Evolutionary conservation across 768 basidiomycete species (phyloP).

Genomic region (Suillus americanus): DNA sequence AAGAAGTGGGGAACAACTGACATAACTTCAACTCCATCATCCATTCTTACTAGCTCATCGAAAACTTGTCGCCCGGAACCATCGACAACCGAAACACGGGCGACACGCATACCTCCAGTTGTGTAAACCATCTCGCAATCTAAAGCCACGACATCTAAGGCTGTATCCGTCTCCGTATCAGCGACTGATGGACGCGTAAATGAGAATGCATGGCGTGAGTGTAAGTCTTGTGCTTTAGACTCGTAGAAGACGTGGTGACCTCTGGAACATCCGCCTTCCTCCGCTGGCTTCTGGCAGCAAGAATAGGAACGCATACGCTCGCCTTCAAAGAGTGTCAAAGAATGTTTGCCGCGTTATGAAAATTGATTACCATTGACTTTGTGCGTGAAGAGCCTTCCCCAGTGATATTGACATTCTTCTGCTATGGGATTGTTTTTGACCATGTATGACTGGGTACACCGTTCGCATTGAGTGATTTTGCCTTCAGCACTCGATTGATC

Average conservation of each 20-base stretch:
- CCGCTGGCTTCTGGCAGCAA: conserved; percentile 72
- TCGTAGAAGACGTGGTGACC: conserved; percentile 95
- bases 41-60: conserved; percentile 81
- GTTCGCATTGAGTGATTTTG: conserved; percentile 68
- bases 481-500: conserved; percentile 61
- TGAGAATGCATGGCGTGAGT: conserved; percentile 76
- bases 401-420: conserved; percentile 77
- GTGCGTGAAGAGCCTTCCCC: conserved; percentile 68
- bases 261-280: conserved; percentile 65
- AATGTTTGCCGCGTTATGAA: background rate
- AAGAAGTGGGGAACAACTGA: conserved; percentile 34
- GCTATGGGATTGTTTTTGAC: conserved; percentile 61
- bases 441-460: conserved; percentile 69
- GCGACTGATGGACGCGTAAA: conserved; percentile 29
- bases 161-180: conserved; percentile 21
- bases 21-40: conserved; percentile 78
- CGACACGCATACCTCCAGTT: conserved; percentile 88
- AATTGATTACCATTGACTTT: conserved; percentile 56
- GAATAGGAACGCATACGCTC: conserved; percentile 67
- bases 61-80: conserved; percentile 71
- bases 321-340: conserved; percentile 39
- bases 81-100: conserved; percentile 88
- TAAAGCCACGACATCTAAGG: conserved; percentile 79
- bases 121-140: conserved; percentile 99
- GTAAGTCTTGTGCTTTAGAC: conserved; percentile 58